Base-by-base conservation (phyloP, 768 basidiomycete species). In the Suillus americanus region DNA sequence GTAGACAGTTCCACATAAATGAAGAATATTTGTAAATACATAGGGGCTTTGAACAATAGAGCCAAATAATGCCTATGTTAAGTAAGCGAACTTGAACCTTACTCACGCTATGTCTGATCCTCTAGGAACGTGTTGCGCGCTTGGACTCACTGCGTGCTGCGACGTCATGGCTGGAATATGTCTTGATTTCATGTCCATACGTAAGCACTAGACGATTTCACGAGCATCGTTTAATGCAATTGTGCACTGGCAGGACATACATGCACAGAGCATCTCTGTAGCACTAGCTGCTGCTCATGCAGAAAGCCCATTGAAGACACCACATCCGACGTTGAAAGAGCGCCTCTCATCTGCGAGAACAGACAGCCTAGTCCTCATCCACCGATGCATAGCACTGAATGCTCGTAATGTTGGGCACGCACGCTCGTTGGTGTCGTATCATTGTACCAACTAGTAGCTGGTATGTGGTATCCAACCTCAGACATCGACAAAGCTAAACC, bases 191-290 rank as follows among this genome's bases (percentile, higher is more conserved):
- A 1, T 20, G 1, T 72, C 75, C 38, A 30, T 69, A 5, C 67
- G 74, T 75, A 59, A 63, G 74, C 18, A 38, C 35, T 3, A 13
- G n/a, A n/a, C 10, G n/a, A 35, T 50, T 35, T 41, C 50, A 16
- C 18, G 5, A 30, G 25, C 28, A 13, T 28, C 13, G 23, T n/a
- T 61, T 41, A 30, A 33, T 5, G 28, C 20, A 25, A 8, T 28
- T 40, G 25, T 20, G 3, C 28, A 13, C 14, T 6, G 16, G 25
- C 62, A 75, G 75, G 64, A 62, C 74, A 63, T 20, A 14, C 62
- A 20, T 75, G 70, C 10, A 73, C 75, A 2, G 68, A 72, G 67
- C 67, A 66, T 0, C 3, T 77, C 14, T 75, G 75, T 62, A 59
- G 35, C 10, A 9, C 35, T 10, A 35, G 45, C 13, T 76, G 70